phyloP scores from a whole-genome alignment of 176 grass and related monocot species.

The Dactylis glomerata region DNA sequence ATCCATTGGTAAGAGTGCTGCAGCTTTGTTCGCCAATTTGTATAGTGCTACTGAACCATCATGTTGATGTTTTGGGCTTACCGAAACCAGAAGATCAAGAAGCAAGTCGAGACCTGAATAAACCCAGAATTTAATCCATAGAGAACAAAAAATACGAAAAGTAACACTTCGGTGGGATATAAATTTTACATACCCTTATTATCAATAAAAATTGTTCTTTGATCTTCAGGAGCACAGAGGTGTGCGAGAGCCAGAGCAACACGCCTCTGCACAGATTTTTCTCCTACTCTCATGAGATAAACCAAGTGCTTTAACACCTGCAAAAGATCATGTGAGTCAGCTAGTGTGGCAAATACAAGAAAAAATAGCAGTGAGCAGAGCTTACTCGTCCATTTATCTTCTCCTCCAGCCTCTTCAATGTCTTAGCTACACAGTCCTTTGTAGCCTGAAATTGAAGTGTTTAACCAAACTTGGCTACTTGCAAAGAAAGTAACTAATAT shows the following conservation, averaged over 20 bases:
- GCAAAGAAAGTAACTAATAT: background rate
- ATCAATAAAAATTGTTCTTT: slow-evolving; percentile 96
- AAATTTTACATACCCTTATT: slow-evolving; percentile 65
- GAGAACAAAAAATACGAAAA: background rate
- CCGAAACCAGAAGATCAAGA: slow-evolving; percentile 84
- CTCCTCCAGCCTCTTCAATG: slow-evolving; percentile 94
- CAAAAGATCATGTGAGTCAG: slow-evolving; percentile 24
- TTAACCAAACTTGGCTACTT: slow-evolving; percentile 10
- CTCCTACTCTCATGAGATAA: slow-evolving; percentile 92
- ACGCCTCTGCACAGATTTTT: slow-evolving; percentile 87
- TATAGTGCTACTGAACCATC: slow-evolving; percentile 90
- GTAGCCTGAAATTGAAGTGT: slow-evolving; percentile 59
- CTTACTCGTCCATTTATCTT: slow-evolving; percentile 97
- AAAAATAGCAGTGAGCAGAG: slow-evolving; percentile 12
- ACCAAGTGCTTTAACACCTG: slow-evolving; percentile 94
- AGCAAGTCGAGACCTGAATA: slow-evolving; percentile 81
- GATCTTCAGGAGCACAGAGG: slow-evolving; percentile 86
- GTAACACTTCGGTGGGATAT: background rate
- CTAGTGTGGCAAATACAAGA: background rate
- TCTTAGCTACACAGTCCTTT: slow-evolving; percentile 99
- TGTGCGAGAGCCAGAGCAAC: slow-evolving; percentile 96
- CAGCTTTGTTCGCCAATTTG: slow-evolving; percentile 96
- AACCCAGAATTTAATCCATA: slow-evolving; percentile 34
- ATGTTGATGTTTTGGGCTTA: slow-evolving; percentile 79
- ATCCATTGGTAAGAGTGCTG: slow-evolving; percentile 86